Conservation (phyloP, 176 grass and related monocot species). For the Carex pumila region DNA sequence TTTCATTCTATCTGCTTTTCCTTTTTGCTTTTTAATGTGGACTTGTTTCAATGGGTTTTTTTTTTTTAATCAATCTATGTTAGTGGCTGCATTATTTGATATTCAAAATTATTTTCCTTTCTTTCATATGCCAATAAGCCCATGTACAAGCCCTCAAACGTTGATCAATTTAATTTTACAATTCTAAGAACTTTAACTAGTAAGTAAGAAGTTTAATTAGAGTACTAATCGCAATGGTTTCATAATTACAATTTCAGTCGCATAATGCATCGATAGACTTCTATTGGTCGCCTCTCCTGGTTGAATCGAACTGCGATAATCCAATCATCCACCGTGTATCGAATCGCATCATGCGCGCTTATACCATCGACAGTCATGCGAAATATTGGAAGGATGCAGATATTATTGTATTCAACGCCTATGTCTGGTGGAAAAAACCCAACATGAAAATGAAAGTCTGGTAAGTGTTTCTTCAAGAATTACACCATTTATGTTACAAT, state of each 20-base stretch:
- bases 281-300: slow-evolving; percentile 81
- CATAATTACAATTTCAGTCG: slow-evolving; percentile 38
- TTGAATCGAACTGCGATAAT: slow-evolving; percentile 86
- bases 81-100: neutral
- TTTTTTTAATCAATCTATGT: neutral
- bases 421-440: slow-evolving; percentile 94
- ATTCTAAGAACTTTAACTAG: neutral
- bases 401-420: slow-evolving; percentile 83
- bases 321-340: slow-evolving; percentile 64
- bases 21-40: neutral
- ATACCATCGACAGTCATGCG: slow-evolving; percentile 62
- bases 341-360: slow-evolving; percentile 60
- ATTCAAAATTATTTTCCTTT: neutral
- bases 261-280: slow-evolving; percentile 86
- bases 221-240: neutral
- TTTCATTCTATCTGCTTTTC: neutral
- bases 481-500: neutral
- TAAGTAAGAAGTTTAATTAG: neutral
- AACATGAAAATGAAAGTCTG: slow-evolving; percentile 79
- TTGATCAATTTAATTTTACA: neutral
- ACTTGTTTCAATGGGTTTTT: neutral
- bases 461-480: slow-evolving; percentile 40
- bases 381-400: slow-evolving; percentile 61
- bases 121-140: too few relatives aligned
- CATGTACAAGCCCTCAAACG: neutral